Evolutionary conservation across 148 eudicot genomes (phyloP), one percentile per base, ranked within the genome.

Genomic region (Selenicereus undatus): DNA sequence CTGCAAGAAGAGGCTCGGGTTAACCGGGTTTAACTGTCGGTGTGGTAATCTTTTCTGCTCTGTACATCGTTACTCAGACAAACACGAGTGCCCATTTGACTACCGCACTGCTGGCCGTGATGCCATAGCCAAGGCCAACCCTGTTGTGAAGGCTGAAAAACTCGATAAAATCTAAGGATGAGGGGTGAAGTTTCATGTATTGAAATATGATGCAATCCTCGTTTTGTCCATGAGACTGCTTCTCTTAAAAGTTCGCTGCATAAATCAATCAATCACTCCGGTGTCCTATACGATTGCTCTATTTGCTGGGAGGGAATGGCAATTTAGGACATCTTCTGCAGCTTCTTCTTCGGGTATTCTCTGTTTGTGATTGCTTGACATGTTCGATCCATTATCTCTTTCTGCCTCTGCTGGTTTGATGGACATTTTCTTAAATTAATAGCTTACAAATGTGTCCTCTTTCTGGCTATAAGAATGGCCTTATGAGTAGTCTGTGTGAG

Each of bases 61-160:
- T 5, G 50, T 79, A 4, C 91, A 91, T 66, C 88, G 93, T 30
- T 90, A 90, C 81, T 85, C 92, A 0, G 92, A 90, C 84, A 86
- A 86, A 74, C 90, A 90, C 30, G 87, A 89, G 11, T 91, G 91
- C 76, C 84, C 83, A 26, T 89, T 89, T 75, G 91, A 91, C 82
- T 91, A 87, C 79, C 86, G 73, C 8, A 72, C 86, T 62, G 88
- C 90, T 35, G 93, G 69, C 1, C 83, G 82, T n/a, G 90, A 89
- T 85, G 93, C 90, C 45, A 89, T 91, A 54, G 88, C 90, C 3
- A 91, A 87, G 65, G 90, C 90, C 70, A 88, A 88, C 79, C 90
- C 88, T 1, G 82, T 88, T 58, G 85, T 88, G 69, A 88, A 85
- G 85, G 86, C 90, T 21, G 86, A 88, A 39, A 88, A 88, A 86